Evolutionary conservation across 495 filamentous ascomycete genomes (phyloP), one percentile per base, ranked within the genome.

Genomic region (Penicillium ucsense): DNA sequence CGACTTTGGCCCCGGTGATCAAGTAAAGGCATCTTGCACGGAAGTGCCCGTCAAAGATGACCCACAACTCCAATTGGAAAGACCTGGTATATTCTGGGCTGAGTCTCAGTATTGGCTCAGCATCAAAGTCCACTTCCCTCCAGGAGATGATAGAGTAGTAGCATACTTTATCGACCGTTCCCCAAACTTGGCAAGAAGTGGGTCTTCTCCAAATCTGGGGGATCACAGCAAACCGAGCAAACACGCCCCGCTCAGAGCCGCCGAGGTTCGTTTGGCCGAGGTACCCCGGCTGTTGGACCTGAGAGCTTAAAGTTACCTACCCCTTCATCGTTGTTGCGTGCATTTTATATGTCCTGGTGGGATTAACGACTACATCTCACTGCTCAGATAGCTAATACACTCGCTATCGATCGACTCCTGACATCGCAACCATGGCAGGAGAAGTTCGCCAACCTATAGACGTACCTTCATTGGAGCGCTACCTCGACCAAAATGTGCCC

Each of bases 381-480:
- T 20, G 20, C 20, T 20, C 20, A 20, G 20, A 20, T 20, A 20
- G 20, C 20, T 20, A 20, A 20, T 20, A 20, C 1, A 20, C 20
- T 20, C 20, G 20, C 20, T 20, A 20, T 2, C 20, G 40, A 33
- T 11, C 45, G 5, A 30, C 34, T 9, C 34, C n/a, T 45, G 5
- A 30, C 34, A 5, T 35, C n/a, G 5, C 48, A 48, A 55, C 43
- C 38, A 98, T 98, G 92, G 91, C 92, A 28, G 91, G 92, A 48
- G 70, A 71, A 32, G 79, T 98, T 46, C 80, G 92, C 54, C 91
- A 97, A 53, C 87, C 86, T 31, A 94, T 98, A 61, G 83, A 95
- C 56, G 65, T 89, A 36, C 64, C 71, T 45, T 78, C 83, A 4
- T 73, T 98, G 47, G 87, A 94, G 70, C 68, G 68, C 39, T 97